Base-by-base conservation (phyloP, 106 monocot genomes). In the Hemerocallis citrina region DNA sequence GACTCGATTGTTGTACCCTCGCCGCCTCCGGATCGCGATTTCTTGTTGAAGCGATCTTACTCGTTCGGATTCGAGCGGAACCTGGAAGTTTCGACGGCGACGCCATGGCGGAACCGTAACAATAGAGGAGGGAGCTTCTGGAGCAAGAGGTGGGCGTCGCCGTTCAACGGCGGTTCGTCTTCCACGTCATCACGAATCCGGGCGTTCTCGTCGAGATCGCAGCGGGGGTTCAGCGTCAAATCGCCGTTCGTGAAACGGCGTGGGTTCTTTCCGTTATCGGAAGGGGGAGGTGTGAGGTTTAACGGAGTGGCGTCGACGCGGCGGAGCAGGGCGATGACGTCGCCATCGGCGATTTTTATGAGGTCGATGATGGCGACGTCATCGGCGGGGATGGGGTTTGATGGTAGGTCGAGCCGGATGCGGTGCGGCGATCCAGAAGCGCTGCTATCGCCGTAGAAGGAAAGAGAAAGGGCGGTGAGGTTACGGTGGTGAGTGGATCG, bases 141-240 rank as follows among this genome's bases (percentile, higher is more conserved):
- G 94, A 95, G 94, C 86, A 89, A 89, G 77, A 74, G 94, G 12
- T 89, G 77, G 77, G 66, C 80, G 29, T 93, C 93, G 44, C 93
- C 93, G 0, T 93, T 93, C 72, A 65, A 51, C 17, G 69, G 76
- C 49, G 65, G 51, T 7, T 55, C 47, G 3, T 44, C 55, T 4
- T 58, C 68, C 0, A 22, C 59, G 59, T 59, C 59, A 38, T 22
- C 38, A 39, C 46, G 8, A 8, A 17, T 74, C 3, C 30, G 92
- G 20, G 83, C 79, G 4, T 91, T 85, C 77, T 82, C 85, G 7
- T 91, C 82, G 74, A 75, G 90, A 68, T 66, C 73, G 75, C 33
- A 57, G 8, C 57, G 57, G 9, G 57, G 57, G 5, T 54, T 59
- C 34, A 12, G 38, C 38, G 39, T 59, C 13, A 59, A 24, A 12